These are phyloP conservation scores for Cornus suecica DNA, from an alignment of 148 eudicot genomes.

Conservation along the genomic window DNA sequence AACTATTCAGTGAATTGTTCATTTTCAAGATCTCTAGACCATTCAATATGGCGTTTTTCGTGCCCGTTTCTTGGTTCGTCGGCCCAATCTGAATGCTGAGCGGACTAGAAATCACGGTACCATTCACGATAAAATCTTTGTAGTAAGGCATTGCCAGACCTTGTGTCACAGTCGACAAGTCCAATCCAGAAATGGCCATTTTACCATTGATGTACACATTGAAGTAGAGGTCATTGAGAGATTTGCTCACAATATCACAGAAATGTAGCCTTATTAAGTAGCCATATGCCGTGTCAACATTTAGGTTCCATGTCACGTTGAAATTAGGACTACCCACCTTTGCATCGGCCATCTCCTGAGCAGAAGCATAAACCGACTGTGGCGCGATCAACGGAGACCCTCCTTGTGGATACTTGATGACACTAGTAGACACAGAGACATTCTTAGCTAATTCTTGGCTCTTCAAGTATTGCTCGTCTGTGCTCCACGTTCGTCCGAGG, in stretches of 20 bases:
- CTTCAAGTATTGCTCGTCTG: conserved; percentile 17
- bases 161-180: conserved; percentile 36
- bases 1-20: conserved; percentile 42
- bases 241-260: conserved; percentile 52
- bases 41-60: conserved; percentile 37
- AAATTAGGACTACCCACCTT: conserved; percentile 26
- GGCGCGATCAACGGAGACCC: conserved; percentile 49
- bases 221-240: conserved; percentile 46
- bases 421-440: conserved; percentile 30
- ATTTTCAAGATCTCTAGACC: conserved; percentile 57
- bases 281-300: conserved; percentile 37
- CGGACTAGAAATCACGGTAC: conserved; percentile 27
- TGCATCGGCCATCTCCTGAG: conserved; percentile 35
- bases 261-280: conserved; percentile 51
- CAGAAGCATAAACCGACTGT: conserved; percentile 32
- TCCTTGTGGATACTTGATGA: conserved; percentile 29
- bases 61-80: conserved; percentile 8
- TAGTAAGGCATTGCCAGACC: conserved; percentile 43
- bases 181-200: conserved; percentile 37
- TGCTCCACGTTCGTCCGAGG: conserved; percentile 37
- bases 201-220: conserved; percentile 41
- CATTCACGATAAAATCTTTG: conserved; percentile 50
- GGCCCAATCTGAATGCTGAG: conserved; percentile 47
- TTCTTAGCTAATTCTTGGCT: conserved; percentile 20
- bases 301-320: conserved; percentile 49